A percentile compares a stretch with the other conserved stretches of the same genome.
phyloP scores from a whole-genome alignment of 306 rosid genomes.

The Arachis hypogaea region DNA sequence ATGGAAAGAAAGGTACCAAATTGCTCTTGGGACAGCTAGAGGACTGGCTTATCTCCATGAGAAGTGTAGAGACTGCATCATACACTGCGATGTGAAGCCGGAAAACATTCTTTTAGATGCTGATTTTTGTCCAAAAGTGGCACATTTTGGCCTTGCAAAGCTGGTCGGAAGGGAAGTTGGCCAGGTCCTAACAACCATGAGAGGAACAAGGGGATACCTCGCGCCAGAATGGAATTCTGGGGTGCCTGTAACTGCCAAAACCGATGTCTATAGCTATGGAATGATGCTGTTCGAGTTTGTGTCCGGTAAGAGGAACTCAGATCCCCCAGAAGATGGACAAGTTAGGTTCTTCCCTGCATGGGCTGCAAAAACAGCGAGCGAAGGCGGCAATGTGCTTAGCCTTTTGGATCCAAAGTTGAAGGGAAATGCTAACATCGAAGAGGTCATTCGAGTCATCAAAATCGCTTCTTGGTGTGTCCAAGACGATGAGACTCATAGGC shows the following conservation, averaged over 20 bases:
- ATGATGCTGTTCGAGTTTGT: slow-evolving; percentile 90
- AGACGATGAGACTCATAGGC: slow-evolving; percentile 73
- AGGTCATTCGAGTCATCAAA: slow-evolving; percentile 54
- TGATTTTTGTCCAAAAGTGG: slow-evolving; percentile 72
- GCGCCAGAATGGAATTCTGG: slow-evolving; percentile 97
- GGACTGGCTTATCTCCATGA: slow-evolving; percentile 86
- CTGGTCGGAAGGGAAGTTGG: slow-evolving; percentile 86
- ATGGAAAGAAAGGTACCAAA: slow-evolving; percentile 80
- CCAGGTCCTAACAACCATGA: slow-evolving; percentile 83
- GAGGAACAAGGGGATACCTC: slow-evolving; percentile 95
- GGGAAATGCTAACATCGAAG: slow-evolving; percentile 56
- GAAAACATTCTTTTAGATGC: slow-evolving; percentile 88
- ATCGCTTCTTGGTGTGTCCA: slow-evolving; percentile 92
- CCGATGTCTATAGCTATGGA: slow-evolving; percentile 91
- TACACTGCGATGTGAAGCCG: slow-evolving; percentile 92
- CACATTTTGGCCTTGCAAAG: slow-evolving; percentile 93
- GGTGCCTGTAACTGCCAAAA: slow-evolving; percentile 79
- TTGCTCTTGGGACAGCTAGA: slow-evolving; percentile 82
- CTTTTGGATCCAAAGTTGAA: slow-evolving; percentile 63
- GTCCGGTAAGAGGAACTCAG: slow-evolving; percentile 79
- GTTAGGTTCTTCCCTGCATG: slow-evolving; percentile 62
- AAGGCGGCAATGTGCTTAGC: slow-evolving; percentile 55
- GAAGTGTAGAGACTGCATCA: slow-evolving; percentile 85
- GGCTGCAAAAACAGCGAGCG: slow-evolving; percentile 51
- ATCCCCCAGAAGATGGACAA: slow-evolving; percentile 60